Base-by-base conservation (phyloP, 495 filamentous ascomycete genomes). In the Schizothecium vesticola region DNA sequence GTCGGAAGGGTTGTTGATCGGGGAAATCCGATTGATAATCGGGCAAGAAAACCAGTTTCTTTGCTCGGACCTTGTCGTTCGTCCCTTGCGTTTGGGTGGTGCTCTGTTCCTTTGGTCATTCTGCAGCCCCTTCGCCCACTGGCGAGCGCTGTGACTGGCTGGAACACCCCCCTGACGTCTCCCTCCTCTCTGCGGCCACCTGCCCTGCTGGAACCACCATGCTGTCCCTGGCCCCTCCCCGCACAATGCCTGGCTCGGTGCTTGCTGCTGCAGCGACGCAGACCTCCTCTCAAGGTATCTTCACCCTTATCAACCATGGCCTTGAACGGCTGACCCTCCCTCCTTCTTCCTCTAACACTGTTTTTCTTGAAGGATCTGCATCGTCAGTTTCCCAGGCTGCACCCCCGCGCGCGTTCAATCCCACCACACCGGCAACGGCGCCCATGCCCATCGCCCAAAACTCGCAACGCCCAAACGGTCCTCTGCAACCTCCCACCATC, bases 251-350 rank as follows among this genome's bases (percentile, higher is more conserved):
- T 2, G 71, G 69, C 62, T 76, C 75, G 57, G 51, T 76, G 74
- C 64, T 78, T 55, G 70, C 74, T 68, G 68, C 76, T 69, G 74
- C 75, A 64, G 71, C 72, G 51, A 66, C 75, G 64, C 72, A 74
- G 74, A 64, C 76, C 55, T 69, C 69, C 59, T 68, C 72, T 65
- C 62, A 73, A 78, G 76, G 76, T 78, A 75, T 74, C 67, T 73
- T 72, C 61, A 63, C 67, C 25, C 75, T 72, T 66, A 69, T 71
- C 59, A 65, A 70, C 63, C 59, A 56, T 4, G 68, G 68, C 69
- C 65, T 63, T 69, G 67, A 69, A 67, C 63, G 61, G 62, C 66
- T 59, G 22, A 68, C 63, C 56, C 61, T 63, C 59, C 64, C 60
- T 60, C 23, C 66, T 59, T 28, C 70, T 62, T 36, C 70, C 56